These are phyloP conservation scores for Rhizopogon vinicolor DNA, from an alignment of 768 basidiomycete species.

Conservation along the genomic window DNA sequence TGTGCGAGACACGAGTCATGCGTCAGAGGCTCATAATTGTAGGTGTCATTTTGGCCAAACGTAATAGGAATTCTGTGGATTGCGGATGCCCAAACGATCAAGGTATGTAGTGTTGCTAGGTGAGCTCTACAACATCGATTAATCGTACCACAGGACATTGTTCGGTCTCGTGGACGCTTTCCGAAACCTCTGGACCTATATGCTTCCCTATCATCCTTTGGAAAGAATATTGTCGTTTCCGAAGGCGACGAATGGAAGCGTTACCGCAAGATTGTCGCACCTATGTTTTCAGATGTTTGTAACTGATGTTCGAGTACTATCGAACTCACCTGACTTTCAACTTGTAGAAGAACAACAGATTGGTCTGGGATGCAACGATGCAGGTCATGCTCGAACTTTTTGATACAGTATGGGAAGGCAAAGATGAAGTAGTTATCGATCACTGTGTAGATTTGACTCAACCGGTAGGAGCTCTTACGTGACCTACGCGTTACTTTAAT, in stretches of 20 bases:
- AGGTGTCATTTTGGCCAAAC: slow-evolving; percentile 11
- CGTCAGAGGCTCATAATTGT: neutral
- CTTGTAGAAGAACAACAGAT: slow-evolving; percentile 18
- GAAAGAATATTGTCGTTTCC: slow-evolving; percentile 58
- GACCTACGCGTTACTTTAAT: slow-evolving; percentile 14
- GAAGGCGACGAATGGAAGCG: slow-evolving; percentile 66
- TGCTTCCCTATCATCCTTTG: slow-evolving; percentile 42
- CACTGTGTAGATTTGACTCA: slow-evolving; percentile 50
- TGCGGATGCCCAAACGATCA: slow-evolving; percentile 38
- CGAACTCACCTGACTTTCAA: neutral
- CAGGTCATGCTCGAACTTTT: slow-evolving; percentile 40
- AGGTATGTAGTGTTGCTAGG: slow-evolving; percentile 18
- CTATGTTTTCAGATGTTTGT: slow-evolving; percentile 47
- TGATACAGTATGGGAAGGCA: slow-evolving; percentile 42
- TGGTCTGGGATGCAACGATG: slow-evolving; percentile 46
- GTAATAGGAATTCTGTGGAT: slow-evolving; percentile 7
- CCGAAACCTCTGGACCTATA: slow-evolving; percentile 53
- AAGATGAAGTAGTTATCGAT: slow-evolving; percentile 35
- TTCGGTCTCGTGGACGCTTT: slow-evolving; percentile 29
- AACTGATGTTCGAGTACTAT: neutral
- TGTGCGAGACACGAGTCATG: slow-evolving; percentile 6
- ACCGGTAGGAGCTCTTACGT: slow-evolving; percentile 32
- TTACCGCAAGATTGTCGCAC: slow-evolving; percentile 56
- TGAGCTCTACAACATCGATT: neutral
- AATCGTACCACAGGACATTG: slow-evolving; percentile 13